Evolutionary conservation across 768 basidiomycete genomes (phyloP).

Genomic region (Leccinum pellstonianum): DNA sequence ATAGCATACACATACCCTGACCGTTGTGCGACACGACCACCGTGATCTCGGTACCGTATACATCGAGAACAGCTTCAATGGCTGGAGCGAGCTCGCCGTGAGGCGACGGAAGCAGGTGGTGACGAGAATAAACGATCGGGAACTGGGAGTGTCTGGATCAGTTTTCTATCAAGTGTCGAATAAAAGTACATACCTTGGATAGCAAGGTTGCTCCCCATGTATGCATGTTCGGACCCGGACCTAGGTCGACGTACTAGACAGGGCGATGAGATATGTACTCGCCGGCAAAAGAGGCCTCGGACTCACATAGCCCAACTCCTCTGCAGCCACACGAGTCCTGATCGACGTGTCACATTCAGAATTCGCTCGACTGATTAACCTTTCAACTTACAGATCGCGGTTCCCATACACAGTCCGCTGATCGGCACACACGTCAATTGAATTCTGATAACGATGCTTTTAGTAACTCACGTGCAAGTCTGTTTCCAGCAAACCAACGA

Average conservation of each 20-base stretch:
- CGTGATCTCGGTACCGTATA: slow-evolving; percentile 73
- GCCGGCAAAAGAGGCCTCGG: not conserved
- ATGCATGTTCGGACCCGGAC: slow-evolving; percentile 84
- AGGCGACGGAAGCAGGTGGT: slow-evolving; percentile 86
- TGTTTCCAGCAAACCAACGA: slow-evolving; percentile 83
- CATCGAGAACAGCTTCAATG: slow-evolving; percentile 80
- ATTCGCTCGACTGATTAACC: not conserved
- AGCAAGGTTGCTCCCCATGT: slow-evolving; percentile 87
- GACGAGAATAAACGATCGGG: slow-evolving; percentile 83
- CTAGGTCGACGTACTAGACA: slow-evolving; percentile 77
- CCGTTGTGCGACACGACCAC: slow-evolving; percentile 92
- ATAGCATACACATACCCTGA: slow-evolving; percentile 56
- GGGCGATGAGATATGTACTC: slow-evolving; percentile 5
- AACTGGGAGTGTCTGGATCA: slow-evolving; percentile 46
- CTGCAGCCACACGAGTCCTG: slow-evolving; percentile 72
- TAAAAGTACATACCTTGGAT: slow-evolving; percentile 54
- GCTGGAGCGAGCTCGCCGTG: slow-evolving; percentile 85
- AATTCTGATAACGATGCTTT: not conserved
- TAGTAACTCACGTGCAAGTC: slow-evolving; percentile 68
- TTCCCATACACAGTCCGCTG: slow-evolving; percentile 78
- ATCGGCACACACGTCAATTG: slow-evolving; percentile 6
- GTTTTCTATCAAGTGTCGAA: not conserved
- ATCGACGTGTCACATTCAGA: slow-evolving; percentile 6
- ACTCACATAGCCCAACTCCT: slow-evolving; percentile 80
- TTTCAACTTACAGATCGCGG: slow-evolving; percentile 64